A percentile compares a stretch with the other conserved stretches of the same genome.
Evolutionary conservation across 169 alveolate genomes (phyloP).

Genomic region (Cryptosporidium baileyi): DNA sequence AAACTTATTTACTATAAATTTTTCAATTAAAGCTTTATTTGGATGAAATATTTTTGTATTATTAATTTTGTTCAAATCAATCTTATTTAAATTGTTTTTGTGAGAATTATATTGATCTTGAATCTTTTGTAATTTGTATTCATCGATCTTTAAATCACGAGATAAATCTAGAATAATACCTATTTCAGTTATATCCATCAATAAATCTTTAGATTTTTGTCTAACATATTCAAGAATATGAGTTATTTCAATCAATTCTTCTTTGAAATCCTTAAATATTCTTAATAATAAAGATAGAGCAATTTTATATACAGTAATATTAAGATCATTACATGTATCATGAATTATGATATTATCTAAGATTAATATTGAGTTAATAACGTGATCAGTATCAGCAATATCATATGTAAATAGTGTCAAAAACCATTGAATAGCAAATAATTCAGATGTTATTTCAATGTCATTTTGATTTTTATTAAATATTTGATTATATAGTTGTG

Average conservation of each 20-base stretch:
- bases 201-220: slow-evolving; percentile 23
- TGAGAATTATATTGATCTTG: background rate
- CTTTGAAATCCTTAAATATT: slow-evolving; percentile 10
- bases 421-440: slow-evolving; percentile 69
- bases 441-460: slow-evolving; percentile 49
- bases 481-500: slow-evolving; percentile 1
- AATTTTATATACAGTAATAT: slow-evolving; percentile 27
- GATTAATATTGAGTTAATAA: slow-evolving; percentile 13
- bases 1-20: background rate
- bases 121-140: background rate
- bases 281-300: slow-evolving; percentile 15
- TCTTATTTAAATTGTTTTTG: too few species aligned
- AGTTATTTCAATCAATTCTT: background rate
- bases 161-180: slow-evolving; percentile 3
- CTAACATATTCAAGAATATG: slow-evolving; percentile 40
- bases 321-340: background rate
- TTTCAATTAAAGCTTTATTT: background rate
- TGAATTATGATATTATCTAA: slow-evolving; percentile 61
- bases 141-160: slow-evolving; percentile 1
- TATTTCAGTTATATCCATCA: slow-evolving; percentile 1
- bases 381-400: slow-evolving; percentile 55
- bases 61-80: too few species aligned
- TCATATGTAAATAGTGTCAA: slow-evolving; percentile 52
- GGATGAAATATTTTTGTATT: too few species aligned
- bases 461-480: slow-evolving; percentile 16